Evolutionary conservation across 1,284 basidiomycete species (phyloP).

Genomic region (Boletellus dicymbophilus): DNA sequence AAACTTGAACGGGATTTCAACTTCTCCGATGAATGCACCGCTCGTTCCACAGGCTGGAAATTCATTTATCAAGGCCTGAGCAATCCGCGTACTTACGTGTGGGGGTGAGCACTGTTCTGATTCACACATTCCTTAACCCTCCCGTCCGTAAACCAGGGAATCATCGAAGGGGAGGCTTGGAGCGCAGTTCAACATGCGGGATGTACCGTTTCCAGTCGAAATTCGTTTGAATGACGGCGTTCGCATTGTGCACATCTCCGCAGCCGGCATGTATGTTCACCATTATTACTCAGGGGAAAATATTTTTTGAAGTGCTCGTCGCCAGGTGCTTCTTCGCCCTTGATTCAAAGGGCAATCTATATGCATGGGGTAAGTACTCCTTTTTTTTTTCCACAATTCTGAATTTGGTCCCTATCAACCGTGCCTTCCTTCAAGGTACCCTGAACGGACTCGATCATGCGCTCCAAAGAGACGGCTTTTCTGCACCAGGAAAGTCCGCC

Average conservation of each 20-base stretch:
- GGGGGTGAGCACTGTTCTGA: slow-evolving; percentile 60
- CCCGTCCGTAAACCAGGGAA: slow-evolving; percentile 45
- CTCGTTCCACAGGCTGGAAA: slow-evolving; percentile 75
- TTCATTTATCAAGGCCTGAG: slow-evolving; percentile 74
- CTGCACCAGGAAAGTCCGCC: slow-evolving; percentile 51
- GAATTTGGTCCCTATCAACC: slow-evolving; percentile 5
- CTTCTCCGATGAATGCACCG: slow-evolving; percentile 68
- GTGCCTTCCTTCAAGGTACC: slow-evolving; percentile 51
- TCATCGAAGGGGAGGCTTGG: slow-evolving; percentile 63
- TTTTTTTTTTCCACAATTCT: not conserved
- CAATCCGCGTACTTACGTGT: slow-evolving; percentile 67
- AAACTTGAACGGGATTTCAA: slow-evolving; percentile 77
- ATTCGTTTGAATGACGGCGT: slow-evolving; percentile 52
- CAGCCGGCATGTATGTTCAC: slow-evolving; percentile 73
- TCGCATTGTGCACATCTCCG: slow-evolving; percentile 73
- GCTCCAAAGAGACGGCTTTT: slow-evolving; percentile 56
- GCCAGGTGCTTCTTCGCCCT: slow-evolving; percentile 79
- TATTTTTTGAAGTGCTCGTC: not conserved
- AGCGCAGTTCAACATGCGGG: slow-evolving; percentile 35
- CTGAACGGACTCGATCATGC: slow-evolving; percentile 52
- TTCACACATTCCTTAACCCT: slow-evolving; percentile 1
- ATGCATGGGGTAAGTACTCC: slow-evolving; percentile 74
- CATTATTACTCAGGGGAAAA: slow-evolving; percentile 4
- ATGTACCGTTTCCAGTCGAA: slow-evolving; percentile 64
- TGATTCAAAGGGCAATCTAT: slow-evolving; percentile 70